Conservation (phyloP, 1,284 basidiomycete genomes). For the Ceratobasidium sp. region DNA sequence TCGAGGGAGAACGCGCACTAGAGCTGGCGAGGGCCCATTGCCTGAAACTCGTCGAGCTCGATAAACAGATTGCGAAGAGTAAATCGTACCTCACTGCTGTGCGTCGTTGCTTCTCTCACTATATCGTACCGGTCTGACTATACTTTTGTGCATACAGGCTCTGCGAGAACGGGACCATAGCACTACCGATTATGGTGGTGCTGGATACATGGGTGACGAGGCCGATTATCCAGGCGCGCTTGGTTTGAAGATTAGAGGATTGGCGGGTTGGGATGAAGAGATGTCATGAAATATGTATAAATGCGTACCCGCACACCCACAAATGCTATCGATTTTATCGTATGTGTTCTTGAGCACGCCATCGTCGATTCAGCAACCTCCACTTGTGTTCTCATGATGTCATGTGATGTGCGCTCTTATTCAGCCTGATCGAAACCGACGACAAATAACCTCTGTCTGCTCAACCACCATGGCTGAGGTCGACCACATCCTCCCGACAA, state of each 20-base stretch:
- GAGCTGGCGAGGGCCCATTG: constrained; percentile 45
- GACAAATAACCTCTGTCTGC: not conserved
- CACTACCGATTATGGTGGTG: constrained; percentile 19
- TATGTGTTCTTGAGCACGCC: constrained; percentile 9
- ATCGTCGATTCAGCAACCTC: constrained; percentile 13
- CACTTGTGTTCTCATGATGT: constrained; percentile 30
- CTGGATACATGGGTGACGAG: constrained; percentile 41
- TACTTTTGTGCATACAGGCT: not conserved
- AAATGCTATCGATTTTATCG: constrained; percentile 1
- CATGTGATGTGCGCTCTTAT: constrained; percentile 26
- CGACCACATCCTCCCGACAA: constrained; percentile 19
- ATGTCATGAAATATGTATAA: constrained; percentile 38
- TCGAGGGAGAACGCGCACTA: constrained; percentile 48
- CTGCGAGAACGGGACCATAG: constrained; percentile 41
- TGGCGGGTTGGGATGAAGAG: constrained; percentile 35
- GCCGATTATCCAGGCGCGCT: constrained; percentile 42
- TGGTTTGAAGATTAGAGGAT: constrained; percentile 39
- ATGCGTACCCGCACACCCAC: not conserved
- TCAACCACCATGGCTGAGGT: constrained; percentile 36
- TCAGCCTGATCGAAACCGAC: constrained; percentile 3
- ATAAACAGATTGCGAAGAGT: constrained; percentile 48
- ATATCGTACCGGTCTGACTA: not conserved
- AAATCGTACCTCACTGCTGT: constrained; percentile 44
- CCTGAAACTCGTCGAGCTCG: constrained; percentile 45
- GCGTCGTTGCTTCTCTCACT: not conserved